Evolutionary conservation across 2,329 filamentous ascomycete species (phyloP), one percentile per base, ranked within the genome.

Genomic region (Paraconiothyrium brasiliense): DNA sequence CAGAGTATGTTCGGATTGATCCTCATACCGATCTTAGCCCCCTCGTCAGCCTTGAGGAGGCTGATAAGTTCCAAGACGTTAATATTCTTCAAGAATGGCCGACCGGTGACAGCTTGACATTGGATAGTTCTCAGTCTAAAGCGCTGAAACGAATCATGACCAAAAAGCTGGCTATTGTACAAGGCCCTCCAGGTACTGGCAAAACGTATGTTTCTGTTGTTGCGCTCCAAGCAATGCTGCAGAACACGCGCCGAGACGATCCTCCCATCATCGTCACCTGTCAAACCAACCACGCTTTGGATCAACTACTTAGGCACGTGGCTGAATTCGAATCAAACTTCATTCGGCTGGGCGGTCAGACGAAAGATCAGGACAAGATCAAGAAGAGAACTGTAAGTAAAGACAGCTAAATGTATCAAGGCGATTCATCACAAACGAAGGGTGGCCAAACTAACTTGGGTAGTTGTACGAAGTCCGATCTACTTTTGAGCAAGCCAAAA

Each of bases 271-370:
- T 97, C 22, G 83, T 97, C 3, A 86, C 93, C 0, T 93, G 92
- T 8, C 93, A 97, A 70, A 97, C 93, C 0, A 97, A 97, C 61
- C 93, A 97, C 76, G 93, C 93, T 0, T 81, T 97, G 0, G 93
- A 97, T 68, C 93, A 97, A 72, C 82, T 97, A 0, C 81, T 97
- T 0, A 79, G 81, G 0, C 87, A 90, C 58, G 83, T 93, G 16
- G 82, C 87, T 1, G 72, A 80, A 6, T 90, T 90, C 67, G 89
- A 90, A 67, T 76, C 80, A 0, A 84, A 87, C 1, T 89, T 93
- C 60, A 80, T 90, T 52, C 85, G 90, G 9, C 78, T 92, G 10
- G 93, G 93, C 46, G 88, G 89, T 2, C 86, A 91, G 34, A 92
- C 90, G 20, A 85, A 87, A 55, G 89, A 92, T 62, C 78, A 82